These are phyloP conservation scores for Penicillium arizonense DNA, from an alignment of 495 filamentous ascomycete genomes.

Conservation along the genomic window DNA sequence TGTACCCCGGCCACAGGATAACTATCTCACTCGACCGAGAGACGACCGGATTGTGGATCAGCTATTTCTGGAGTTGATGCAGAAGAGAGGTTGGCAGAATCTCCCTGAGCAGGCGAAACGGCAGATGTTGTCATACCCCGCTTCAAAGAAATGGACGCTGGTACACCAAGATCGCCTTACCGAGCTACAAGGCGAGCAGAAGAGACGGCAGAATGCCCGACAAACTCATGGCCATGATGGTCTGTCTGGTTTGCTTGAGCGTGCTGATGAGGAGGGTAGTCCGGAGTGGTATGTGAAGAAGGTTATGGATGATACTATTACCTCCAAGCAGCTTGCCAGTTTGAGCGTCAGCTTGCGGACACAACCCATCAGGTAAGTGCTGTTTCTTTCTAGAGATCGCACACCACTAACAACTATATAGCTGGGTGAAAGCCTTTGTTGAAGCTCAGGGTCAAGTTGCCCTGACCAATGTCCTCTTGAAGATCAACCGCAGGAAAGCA, in stretches of 20 bases:
- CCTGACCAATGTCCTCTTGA: constrained; percentile 86
- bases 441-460: constrained; percentile 97
- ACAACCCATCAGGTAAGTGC: constrained; percentile 76
- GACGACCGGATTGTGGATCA: constrained; percentile 89
- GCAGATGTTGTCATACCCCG: constrained; percentile 92
- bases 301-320: constrained; percentile 93
- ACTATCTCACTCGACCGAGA: constrained; percentile 65
- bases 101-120: constrained; percentile 92
- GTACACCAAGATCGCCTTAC: constrained; percentile 93
- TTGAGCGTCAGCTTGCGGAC: constrained; percentile 91
- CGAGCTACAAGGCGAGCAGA: constrained; percentile 92
- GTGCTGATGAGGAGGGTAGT: constrained; percentile 89
- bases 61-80: constrained; percentile 91
- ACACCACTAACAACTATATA: constrained; percentile 20
- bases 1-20: constrained; percentile 47
- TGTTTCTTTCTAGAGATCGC: neutral
- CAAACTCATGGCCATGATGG: constrained; percentile 61
- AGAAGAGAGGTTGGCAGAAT: constrained; percentile 95
- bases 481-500: constrained; percentile 85
- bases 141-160: constrained; percentile 95
- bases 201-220: constrained; percentile 70
- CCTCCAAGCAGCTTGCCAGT: constrained; percentile 85
- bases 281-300: constrained; percentile 98
- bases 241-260: constrained; percentile 61
- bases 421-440: constrained; percentile 94